These are phyloP conservation scores for Talaromyces nanjingensis DNA, from an alignment of 495 filamentous ascomycete species.

Conservation along the genomic window DNA sequence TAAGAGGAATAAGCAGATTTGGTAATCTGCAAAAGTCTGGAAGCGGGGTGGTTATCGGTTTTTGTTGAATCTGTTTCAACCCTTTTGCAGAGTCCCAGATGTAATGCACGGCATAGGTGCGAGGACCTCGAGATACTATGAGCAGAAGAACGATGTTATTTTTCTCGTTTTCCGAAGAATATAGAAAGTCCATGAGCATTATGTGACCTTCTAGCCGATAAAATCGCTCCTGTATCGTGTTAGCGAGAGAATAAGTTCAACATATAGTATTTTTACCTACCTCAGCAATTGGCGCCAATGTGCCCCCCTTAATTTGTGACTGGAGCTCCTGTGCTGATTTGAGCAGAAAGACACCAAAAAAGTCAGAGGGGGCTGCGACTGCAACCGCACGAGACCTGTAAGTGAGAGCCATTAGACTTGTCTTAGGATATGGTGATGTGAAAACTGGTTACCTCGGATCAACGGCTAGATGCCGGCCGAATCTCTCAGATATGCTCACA, in stretches of 20 bases:
- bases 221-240: slow-evolving; percentile 38
- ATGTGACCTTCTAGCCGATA: slow-evolving; percentile 65
- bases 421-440: background rate
- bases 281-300: slow-evolving; percentile 29
- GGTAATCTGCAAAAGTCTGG: slow-evolving; percentile 55
- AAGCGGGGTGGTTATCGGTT: slow-evolving; percentile 43
- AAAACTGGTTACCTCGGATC: slow-evolving; percentile 57
- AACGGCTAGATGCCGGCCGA: slow-evolving; percentile 74
- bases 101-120: slow-evolving; percentile 60
- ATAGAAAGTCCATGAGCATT: slow-evolving; percentile 80
- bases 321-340: slow-evolving; percentile 24
- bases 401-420: slow-evolving; percentile 10
- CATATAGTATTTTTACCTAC: slow-evolving; percentile 15
- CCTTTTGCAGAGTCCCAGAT: slow-evolving; percentile 59
- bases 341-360: slow-evolving; percentile 50
- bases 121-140: slow-evolving; percentile 52
- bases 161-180: slow-evolving; percentile 54
- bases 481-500: slow-evolving; percentile 46
- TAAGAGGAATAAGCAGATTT: slow-evolving; percentile 61
- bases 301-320: slow-evolving; percentile 25
- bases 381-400: slow-evolving; percentile 58
- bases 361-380: slow-evolving; percentile 51
- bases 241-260: background rate
- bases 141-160: slow-evolving; percentile 67
- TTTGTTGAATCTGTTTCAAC: slow-evolving; percentile 29